Evolutionary conservation across 1,284 basidiomycete species (phyloP), one percentile per base, ranked within the genome.

Genomic region (Sparassis latifolia): DNA sequence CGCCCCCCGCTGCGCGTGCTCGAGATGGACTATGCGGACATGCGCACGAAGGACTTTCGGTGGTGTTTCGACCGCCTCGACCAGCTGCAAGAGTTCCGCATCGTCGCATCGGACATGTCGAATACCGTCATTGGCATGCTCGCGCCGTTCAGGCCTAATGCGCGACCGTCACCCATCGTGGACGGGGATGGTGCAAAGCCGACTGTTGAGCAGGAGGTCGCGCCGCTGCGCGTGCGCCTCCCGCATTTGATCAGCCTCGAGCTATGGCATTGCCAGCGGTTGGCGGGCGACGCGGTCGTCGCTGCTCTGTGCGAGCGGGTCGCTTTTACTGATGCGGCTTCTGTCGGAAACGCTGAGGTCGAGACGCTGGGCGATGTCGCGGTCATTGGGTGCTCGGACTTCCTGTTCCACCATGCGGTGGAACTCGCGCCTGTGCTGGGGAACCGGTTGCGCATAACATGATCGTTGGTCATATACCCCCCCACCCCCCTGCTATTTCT

Each of bases 51-150:
- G 66, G 86, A 89, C 62, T 89, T 89, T 61, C 61, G 60, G 37
- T 86, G 79, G 70, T 69, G 80, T 43, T 89, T 89, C 55, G 75
- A 78, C 52, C 69, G 72, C 39, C 67, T 86, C 20, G 59, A 62
- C 0, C 51, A 63, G 32, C 68, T 89, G 46, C 75, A 77, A 58
- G 75, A 79, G 47, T 89, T 89, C 62, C 71, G 75, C 47, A 86
- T 89, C 58, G 79, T 82, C 53, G 86, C 82, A 20, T 86, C 83
- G 6, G 86, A 89, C 63, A 85, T 89, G 86, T 84, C 83, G 31
- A 74, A 89, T 66, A 77, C 70, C 43, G 86, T 88, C 52, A 70
- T 88, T 38, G 65, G 65, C 31, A 67, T 85, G 54, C 68, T 88
- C 35, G 71, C 69, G 46, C 82, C 80, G 39, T 68, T 61, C 57